Conservation (phyloP, 1,284 basidiomycete species). For the Boletus semigastroideus region DNA sequence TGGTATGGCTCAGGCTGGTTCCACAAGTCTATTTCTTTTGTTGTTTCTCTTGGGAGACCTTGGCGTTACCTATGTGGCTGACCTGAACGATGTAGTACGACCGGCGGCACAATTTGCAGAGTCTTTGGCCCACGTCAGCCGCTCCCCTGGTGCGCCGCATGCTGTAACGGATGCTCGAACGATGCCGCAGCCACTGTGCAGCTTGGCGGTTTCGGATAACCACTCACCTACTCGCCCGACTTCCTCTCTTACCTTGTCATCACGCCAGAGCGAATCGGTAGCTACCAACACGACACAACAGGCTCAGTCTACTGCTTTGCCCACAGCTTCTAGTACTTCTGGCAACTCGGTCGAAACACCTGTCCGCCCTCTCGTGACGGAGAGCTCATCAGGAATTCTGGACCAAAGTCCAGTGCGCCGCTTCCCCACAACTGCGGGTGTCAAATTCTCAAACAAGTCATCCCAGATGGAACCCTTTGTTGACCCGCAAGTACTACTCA, state of each 20-base stretch:
- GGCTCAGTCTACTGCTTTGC: background rate
- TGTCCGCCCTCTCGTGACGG: background rate
- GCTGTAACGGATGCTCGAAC: background rate
- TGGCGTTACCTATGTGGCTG: slow-evolving; percentile 2
- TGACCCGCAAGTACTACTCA: background rate
- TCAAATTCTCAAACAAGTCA: background rate
- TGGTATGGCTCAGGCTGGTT: no score
- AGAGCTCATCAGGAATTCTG: background rate
- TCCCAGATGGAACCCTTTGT: background rate
- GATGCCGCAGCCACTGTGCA: background rate
- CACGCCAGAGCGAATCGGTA: background rate
- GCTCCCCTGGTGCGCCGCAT: background rate
- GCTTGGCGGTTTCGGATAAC: background rate
- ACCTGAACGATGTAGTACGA: slow-evolving; percentile 8
- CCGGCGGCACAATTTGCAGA: slow-evolving; percentile 5
- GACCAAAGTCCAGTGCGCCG: background rate
- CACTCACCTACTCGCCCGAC: background rate
- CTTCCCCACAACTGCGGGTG: background rate
- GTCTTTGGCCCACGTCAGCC: background rate
- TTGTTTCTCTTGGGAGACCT: no score
- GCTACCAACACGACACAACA: background rate
- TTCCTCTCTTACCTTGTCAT: background rate
- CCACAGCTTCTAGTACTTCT: background rate
- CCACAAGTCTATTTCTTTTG: background rate
- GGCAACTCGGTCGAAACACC: background rate